A percentile compares a stretch with the other conserved stretches of the same genome.
Conservation (phyloP, 805 yeast species). For the Debaryomyces castellii region DNA sequence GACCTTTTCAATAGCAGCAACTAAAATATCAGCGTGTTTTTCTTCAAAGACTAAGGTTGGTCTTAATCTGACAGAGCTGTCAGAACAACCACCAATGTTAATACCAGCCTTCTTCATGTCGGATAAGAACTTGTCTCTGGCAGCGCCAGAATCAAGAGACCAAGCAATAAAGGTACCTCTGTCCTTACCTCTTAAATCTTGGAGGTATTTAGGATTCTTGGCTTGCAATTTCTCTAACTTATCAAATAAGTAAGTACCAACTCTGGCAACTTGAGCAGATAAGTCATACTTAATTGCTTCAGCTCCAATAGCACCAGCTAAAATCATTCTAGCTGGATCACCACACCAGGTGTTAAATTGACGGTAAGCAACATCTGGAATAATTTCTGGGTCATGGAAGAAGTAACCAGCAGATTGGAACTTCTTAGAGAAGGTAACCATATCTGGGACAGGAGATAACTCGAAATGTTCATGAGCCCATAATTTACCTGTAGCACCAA, state of each 20-base stretch:
- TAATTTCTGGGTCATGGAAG: constrained; percentile 57
- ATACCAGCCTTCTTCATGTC: constrained; percentile 66
- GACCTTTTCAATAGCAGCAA: constrained; percentile 41
- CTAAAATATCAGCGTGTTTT: constrained; percentile 72
- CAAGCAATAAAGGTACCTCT: constrained; percentile 84
- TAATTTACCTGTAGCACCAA: constrained; percentile 69
- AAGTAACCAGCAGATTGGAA: constrained; percentile 74
- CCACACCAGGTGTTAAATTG: constrained; percentile 82
- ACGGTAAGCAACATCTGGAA: constrained; percentile 62
- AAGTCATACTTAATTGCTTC: constrained; percentile 65
- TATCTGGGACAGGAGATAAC: constrained; percentile 60
- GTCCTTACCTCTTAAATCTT: constrained; percentile 69
- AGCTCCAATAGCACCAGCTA: constrained; percentile 70
- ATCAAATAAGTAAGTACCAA: constrained; percentile 65
- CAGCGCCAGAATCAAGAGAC: constrained; percentile 54
- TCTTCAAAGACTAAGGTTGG: constrained; percentile 77
- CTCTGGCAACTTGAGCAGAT: constrained; percentile 52
- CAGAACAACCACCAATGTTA: constrained; percentile 86
- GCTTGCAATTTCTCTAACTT: constrained; percentile 52
- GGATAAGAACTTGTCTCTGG: constrained; percentile 60
- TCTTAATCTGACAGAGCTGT: constrained; percentile 73
- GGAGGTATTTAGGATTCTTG: constrained; percentile 52
- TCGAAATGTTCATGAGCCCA: constrained; percentile 76
- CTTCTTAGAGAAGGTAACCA: constrained; percentile 71
- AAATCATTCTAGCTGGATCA: constrained; percentile 66